Evolutionary conservation across 305 asterid genomes (phyloP).

Genomic region (Fraxinus sp.): DNA sequence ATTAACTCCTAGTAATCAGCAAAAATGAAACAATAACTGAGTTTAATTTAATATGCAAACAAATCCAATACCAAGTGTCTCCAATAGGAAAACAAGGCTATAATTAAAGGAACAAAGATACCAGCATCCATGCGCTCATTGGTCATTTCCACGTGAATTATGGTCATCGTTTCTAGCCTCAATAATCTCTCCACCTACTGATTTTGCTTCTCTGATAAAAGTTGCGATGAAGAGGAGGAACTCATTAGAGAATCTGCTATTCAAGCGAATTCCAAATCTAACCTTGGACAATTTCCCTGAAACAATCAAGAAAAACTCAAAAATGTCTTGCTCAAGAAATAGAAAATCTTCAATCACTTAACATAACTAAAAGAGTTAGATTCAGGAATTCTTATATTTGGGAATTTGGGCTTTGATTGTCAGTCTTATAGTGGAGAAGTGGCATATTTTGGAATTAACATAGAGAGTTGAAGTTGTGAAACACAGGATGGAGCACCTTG

Average conservation of each 20-base stretch:
- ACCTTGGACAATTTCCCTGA: constrained; percentile 37
- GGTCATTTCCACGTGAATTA: constrained; percentile 69
- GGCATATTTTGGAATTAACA: constrained; percentile 16
- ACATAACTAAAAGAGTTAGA: constrained; percentile 1
- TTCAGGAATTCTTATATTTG: not conserved
- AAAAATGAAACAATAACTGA: not conserved
- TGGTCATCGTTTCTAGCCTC: constrained; percentile 56
- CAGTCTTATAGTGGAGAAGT: constrained; percentile 21
- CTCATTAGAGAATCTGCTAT: constrained; percentile 42
- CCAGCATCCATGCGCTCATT: constrained; percentile 56
- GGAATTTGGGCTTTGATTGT: constrained; percentile 24
- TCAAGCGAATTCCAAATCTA: constrained; percentile 32
- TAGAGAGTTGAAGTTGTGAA: constrained; percentile 9
- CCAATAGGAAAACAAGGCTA: constrained; percentile 79
- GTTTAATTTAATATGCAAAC: not conserved
- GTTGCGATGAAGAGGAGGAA: constrained; percentile 32
- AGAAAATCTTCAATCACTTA: not conserved
- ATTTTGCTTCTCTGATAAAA: constrained; percentile 34
- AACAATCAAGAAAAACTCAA: constrained; percentile 15
- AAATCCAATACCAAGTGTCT: constrained; percentile 41
- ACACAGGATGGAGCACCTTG: not conserved
- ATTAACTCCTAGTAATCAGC: not conserved
- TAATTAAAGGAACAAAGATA: constrained; percentile 54
- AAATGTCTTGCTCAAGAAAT: not conserved
- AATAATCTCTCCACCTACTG: constrained; percentile 43